Evolutionary conservation across 345 rosid species (phyloP), one percentile per base, ranked within the genome.

Genomic region (Toxicodendron radicans): DNA sequence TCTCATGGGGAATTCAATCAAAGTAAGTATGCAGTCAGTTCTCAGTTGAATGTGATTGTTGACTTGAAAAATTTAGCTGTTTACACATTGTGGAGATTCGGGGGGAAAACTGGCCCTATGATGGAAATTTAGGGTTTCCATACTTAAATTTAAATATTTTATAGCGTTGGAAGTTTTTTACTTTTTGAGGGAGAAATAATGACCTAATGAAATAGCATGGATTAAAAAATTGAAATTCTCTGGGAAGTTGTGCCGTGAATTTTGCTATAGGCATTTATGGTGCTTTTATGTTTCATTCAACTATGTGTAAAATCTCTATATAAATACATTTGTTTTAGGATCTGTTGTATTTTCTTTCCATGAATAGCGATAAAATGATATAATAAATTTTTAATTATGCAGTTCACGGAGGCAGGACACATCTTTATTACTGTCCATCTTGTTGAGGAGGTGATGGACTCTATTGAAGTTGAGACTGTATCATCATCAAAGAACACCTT

Each of bases 391-490:
- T 68, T 60, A 57, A 33, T 72, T 75, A 41, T 48, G 73, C 87
- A 95, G 99, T 95, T 95, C 84, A 92, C 97, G 7, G 91, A 92
- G 78, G 91, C 79, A 79, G 99, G 99, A 51, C 99, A 95, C 81
- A 87, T 92, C 79, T 87, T 86, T 80, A 91, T 90, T 57, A 90
- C 92, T 49, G 95, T 95, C 76, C 84, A 88, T 85, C 91, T 92
- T 76, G 92, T 90, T 27, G 95, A 90, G 79, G 99, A 95, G 86
- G 83, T 90, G 66, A 67, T 81, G 43, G 87, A 86, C 72, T 80
- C 82, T 0, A 76, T 68, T 6, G 86, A 88, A 51, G 84, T 83
- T 35, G 95, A 87, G 83, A 84, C 83, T 53, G 83, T 82, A 78
- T 75, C 84, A 68, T 82, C 88, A 32, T 58, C 86, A 1, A 75